Percentiles rank a stretch among this genome's conserved stretches.
Evolutionary conservation across 371 early-diverging fungal genomes (phyloP).

Genomic region (Haplosporangium sp.): DNA sequence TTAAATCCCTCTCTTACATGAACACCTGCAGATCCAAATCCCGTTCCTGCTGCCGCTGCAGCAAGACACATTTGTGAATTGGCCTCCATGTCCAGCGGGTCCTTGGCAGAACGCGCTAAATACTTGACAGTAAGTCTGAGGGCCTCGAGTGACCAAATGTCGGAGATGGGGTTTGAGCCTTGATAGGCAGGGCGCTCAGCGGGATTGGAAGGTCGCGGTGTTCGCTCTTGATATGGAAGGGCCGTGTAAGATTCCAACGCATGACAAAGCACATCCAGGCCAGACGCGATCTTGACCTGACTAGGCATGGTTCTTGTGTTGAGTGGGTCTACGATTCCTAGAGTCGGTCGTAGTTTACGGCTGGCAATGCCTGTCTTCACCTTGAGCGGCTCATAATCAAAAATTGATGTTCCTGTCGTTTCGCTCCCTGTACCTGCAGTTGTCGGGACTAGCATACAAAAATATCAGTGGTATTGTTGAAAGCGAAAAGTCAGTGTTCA

Average conservation of each 20-base stretch:
- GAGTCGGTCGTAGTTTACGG: conserved; percentile 85
- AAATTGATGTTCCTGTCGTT: conserved; percentile 92
- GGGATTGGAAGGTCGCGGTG: conserved; percentile 86
- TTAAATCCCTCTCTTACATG: conserved; percentile 62
- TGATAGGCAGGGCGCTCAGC: conserved; percentile 91
- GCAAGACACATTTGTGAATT: conserved; percentile 91
- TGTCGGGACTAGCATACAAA: conserved; percentile 68
- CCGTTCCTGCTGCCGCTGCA: conserved; percentile 92
- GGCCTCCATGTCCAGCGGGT: conserved; percentile 80
- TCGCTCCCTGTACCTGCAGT: conserved; percentile 93
- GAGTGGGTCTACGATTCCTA: conserved; percentile 91
- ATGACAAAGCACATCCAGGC: conserved; percentile 92
- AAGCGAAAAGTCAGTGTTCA: too few species aligned
- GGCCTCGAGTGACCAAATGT: conserved; percentile 90
- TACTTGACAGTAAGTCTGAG: conserved; percentile 85
- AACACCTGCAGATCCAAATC: conserved; percentile 94
- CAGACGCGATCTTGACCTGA: conserved; percentile 87
- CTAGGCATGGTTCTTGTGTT: conserved; percentile 89
- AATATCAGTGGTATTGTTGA: conserved; percentile 1
- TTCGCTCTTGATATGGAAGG: conserved; percentile 84
- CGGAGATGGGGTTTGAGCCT: conserved; percentile 92
- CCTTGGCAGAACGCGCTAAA: conserved; percentile 77
- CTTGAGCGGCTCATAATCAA: conserved; percentile 85
- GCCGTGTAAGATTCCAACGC: conserved; percentile 94
- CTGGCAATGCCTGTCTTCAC: conserved; percentile 94